Conservation (phyloP, 2,329 filamentous ascomycete genomes). For the Aspergillus ochraceoroseus region DNA sequence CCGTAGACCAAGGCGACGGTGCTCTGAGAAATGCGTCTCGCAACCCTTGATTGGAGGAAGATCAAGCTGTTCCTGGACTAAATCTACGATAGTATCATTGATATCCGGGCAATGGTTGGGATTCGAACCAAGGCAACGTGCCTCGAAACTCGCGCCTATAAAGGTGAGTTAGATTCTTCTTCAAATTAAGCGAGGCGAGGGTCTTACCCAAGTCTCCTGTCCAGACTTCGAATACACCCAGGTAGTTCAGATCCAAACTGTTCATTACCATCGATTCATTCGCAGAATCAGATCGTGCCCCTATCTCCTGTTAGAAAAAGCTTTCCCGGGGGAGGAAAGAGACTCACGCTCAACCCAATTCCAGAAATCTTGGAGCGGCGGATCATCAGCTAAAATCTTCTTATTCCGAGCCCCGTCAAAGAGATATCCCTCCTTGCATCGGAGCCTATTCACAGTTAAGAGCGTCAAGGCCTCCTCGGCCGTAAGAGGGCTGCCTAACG, state of each 20-base stretch:
- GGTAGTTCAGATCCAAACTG: slow-evolving; percentile 56
- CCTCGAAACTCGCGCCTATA: slow-evolving; percentile 33
- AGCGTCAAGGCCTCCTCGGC: slow-evolving; percentile 40
- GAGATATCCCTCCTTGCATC: slow-evolving; percentile 53
- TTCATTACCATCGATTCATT: slow-evolving; percentile 53
- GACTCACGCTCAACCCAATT: slow-evolving; percentile 50
- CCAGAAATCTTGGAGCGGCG: slow-evolving; percentile 56
- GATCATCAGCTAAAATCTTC: slow-evolving; percentile 52
- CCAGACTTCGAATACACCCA: slow-evolving; percentile 58
- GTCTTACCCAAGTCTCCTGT: slow-evolving; percentile 50
- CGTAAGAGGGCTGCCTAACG: slow-evolving; percentile 27
- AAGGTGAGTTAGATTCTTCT: slow-evolving; percentile 11
- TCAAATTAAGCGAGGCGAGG: not conserved
- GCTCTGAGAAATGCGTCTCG: slow-evolving; percentile 50
- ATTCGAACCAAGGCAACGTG: slow-evolving; percentile 29
- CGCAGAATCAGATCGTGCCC: slow-evolving; percentile 38
- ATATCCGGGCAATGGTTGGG: slow-evolving; percentile 26
- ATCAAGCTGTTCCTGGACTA: slow-evolving; percentile 47
- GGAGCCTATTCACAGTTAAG: slow-evolving; percentile 39
- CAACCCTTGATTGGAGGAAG: slow-evolving; percentile 51
- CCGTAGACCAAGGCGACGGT: slow-evolving; percentile 57
- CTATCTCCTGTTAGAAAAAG: slow-evolving; percentile 25
- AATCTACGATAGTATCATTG: slow-evolving; percentile 45
- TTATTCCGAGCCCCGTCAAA: slow-evolving; percentile 54
- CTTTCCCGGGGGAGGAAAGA: not conserved